Evolutionary conservation across 108 stramenopile genomes (phyloP), one percentile per base, ranked within the genome.

Genomic region (Mediolabrus comicus): DNA sequence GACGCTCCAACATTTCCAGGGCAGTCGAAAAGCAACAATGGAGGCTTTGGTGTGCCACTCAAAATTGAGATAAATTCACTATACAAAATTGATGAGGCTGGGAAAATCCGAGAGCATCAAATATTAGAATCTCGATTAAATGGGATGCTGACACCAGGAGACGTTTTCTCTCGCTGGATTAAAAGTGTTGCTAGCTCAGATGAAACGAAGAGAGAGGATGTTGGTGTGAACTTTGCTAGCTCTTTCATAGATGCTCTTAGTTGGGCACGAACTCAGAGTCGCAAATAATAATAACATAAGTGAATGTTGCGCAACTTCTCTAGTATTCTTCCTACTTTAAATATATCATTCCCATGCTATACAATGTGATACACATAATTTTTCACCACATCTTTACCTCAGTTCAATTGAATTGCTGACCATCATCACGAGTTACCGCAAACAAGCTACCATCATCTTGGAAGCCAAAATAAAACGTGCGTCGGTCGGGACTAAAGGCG

Each of bases 71-170:
- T 91, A 16, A 67, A 68, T 17, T 89, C 85, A 5, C 84, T 85
- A 49, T 92, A 89, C 69, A 46, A 52, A 22, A 33, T 89, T 12
- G 84, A 87, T 71, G 43, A 68, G 0, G 38, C 57, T 11, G 88
- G 91, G 5, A 71, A 54, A 52, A 84, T 92, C 12, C n/a, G 53
- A 0, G 81, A 86, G 60, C 91, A 92, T 41, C 49, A 62, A 19
- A 57, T 92, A 52, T 51, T 89, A 8, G 91, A 92, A 70, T 84
- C 91, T 25, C 70, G 84, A 17, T 51, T 92, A 63, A 92, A 92
- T 69, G 88, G 84, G 25, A 85, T 87, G 46, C 59, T 88, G 59
- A 87, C 88, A 24, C 87, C 88, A 13, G 91, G 86, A 1, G 87
- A 89, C 70, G 76, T 86, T 17, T 65, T 92, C 11, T 77, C 84